Conservation (phyloP, 768 basidiomycete genomes). For the Tricholoma bakamatsutake region DNA sequence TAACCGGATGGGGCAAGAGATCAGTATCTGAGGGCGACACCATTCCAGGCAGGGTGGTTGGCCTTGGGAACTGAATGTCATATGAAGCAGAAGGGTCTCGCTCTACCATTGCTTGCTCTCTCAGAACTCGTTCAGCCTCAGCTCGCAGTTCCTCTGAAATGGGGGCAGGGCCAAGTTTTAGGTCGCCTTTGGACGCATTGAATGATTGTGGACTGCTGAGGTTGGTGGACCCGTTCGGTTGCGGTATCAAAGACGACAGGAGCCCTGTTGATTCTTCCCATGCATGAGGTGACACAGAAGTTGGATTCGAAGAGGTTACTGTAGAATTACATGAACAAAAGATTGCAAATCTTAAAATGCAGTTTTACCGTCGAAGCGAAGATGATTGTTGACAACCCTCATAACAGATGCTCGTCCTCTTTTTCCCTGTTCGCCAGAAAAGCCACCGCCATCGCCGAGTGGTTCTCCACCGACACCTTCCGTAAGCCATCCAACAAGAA, state of each 20-base stretch:
- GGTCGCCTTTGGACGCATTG: constrained; percentile 66
- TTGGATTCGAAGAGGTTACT: constrained; percentile 71
- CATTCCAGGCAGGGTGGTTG: constrained; percentile 46
- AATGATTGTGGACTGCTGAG: constrained; percentile 64
- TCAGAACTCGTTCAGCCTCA: constrained; percentile 74
- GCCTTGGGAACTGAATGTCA: constrained; percentile 52
- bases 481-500: constrained; percentile 93
- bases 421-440: constrained; percentile 75
- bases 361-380: constrained; percentile 79
- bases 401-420: constrained; percentile 86
- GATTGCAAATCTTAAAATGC: constrained; percentile 4
- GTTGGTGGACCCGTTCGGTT: constrained; percentile 40
- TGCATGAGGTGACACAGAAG: constrained; percentile 52
- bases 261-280: constrained; percentile 90
- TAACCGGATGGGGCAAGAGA: constrained; percentile 71
- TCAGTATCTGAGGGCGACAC: constrained; percentile 64
- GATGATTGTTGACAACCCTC: constrained; percentile 90
- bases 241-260: constrained; percentile 70
- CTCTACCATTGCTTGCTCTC: constrained; percentile 78
- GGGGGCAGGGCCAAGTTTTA: constrained; percentile 84
- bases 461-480: constrained; percentile 86
- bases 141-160: constrained; percentile 72
- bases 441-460: constrained; percentile 73
- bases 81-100: constrained; percentile 62
- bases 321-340: constrained; percentile 17